Base-by-base conservation (phyloP, 371 early-diverging fungal species). In the Mortierella sp. region DNA sequence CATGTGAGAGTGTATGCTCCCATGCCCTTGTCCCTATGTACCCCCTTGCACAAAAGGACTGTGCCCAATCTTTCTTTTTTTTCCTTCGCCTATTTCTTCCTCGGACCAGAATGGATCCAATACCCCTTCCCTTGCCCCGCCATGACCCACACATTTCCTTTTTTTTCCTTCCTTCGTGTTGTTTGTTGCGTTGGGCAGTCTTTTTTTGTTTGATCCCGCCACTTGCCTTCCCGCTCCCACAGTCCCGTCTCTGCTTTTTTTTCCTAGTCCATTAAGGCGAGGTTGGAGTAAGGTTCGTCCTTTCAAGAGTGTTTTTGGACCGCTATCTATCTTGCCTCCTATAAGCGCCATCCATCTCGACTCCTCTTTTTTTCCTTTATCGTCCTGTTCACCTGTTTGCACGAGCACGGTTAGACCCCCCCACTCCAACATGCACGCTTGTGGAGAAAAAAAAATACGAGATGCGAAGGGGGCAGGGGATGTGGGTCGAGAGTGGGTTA, bases 11-110 rank as follows among this genome's bases (percentile, higher is more conserved):
- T 37, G 13, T 1, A 46, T 46, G 48, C 43, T 40, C 43, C 43
- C 6, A 40, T 40, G 43, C 43, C 43, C 43, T 40, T 40, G 43
- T 6, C 40, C 40, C 26, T 55, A n/a, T 61, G 24, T 34, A 40
- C 31, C 73, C 40, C 37, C 43, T 72, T 72, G 73, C 5, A 26
- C 51, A 55, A 21, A 43, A 73, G 61, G 50, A 59, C 59, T 61
- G 40, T 61, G n/a, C 74, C 44, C 59, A 43, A 28, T 44, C 28
- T 48, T 59, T 28, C 59, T 11, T 31, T 43, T 34, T 61, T 40
- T 44, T 73, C 34, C 21, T 73, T 5, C 8, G 16, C 21, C 72
- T 40, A 40, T 53, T 73, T n/a, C 44, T 37, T 73, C 54, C 46
- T 40, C 46, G 57, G 54, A 34, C 40, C 73, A 54, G 40, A 59